Conservation (phyloP, 139 green algal species). For the Haematococcus sp. region DNA sequence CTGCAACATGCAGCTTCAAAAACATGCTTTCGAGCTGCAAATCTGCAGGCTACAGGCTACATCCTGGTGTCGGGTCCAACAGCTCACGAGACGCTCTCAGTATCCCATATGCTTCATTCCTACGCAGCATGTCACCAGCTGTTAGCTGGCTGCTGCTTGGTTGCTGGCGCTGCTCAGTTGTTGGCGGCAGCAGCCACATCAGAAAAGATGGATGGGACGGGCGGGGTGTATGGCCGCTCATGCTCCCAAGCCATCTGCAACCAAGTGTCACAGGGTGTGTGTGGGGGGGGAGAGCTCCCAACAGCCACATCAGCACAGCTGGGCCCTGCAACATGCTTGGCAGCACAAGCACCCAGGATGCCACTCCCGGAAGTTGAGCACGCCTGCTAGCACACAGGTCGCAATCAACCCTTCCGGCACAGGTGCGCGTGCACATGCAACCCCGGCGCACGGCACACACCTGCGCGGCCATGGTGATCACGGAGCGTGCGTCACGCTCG, state of each 20-base stretch:
- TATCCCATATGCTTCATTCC: no score
- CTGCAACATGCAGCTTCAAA: no score
- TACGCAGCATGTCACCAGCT: no score
- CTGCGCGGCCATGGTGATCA: conserved; percentile 90
- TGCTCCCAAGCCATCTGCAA: conserved; percentile 39
- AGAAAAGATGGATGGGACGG: conserved; percentile 24
- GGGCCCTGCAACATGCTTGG: no score
- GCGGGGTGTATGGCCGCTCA: conserved; percentile 39
- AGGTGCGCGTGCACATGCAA: neutral
- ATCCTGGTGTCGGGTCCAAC: no score
- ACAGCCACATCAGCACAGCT: no score
- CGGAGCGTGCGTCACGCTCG: conserved; percentile 69
- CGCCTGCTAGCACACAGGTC: neutral
- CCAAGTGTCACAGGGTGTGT: neutral
- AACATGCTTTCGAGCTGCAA: no score
- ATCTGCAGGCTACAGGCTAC: no score
- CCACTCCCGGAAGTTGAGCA: neutral
- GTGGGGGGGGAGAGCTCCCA: neutral
- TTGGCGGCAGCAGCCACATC: conserved; percentile 20
- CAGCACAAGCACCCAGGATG: no score
- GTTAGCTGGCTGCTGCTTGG: no score
- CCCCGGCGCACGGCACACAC: no score
- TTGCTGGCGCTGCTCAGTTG: neutral
- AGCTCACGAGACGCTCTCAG: no score
- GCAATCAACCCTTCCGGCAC: neutral